A percentile compares a stretch with the other conserved stretches of the same genome.
Conservation (phyloP, 768 basidiomycete species). For the Collybia sp. region DNA sequence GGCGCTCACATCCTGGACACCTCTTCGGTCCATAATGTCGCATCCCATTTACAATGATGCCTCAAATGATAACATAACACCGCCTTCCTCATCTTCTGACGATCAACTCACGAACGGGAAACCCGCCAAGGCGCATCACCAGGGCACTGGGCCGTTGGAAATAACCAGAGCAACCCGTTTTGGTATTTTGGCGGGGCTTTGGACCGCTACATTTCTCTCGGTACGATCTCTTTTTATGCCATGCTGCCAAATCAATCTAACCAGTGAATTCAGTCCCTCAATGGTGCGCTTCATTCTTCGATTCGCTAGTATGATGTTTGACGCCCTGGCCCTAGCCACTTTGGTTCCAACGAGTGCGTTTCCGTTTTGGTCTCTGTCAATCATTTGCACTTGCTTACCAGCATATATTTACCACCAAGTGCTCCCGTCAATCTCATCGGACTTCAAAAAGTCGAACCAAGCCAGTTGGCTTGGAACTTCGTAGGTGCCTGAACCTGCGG, state of each 20-base stretch:
- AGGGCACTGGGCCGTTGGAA: constrained; percentile 48
- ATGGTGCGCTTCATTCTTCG: constrained; percentile 18
- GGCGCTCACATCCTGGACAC: too few species aligned
- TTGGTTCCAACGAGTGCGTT: constrained; percentile 72
- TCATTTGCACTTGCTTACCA: constrained; percentile 3
- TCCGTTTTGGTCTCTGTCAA: too few species aligned
- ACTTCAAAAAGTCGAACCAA: constrained; percentile 73
- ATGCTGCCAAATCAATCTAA: neutral
- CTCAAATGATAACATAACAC: too few species aligned
- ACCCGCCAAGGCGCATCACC: too few species aligned
- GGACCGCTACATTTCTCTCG: constrained; percentile 69
- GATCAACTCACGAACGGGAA: neutral
- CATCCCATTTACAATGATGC: too few species aligned
- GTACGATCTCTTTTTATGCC: constrained; percentile 38
- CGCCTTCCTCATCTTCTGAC: too few species aligned
- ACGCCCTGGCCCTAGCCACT: constrained; percentile 34
- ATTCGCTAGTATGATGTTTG: constrained; percentile 2
- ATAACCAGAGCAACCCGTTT: constrained; percentile 55
- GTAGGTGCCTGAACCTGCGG: constrained; percentile 27
- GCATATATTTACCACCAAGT: constrained; percentile 34
- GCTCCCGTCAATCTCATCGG: constrained; percentile 73
- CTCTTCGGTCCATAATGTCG: too few species aligned
- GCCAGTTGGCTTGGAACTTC: constrained; percentile 82
- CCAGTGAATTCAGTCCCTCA: constrained; percentile 21
- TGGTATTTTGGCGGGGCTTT: constrained; percentile 66